phyloP scores from a whole-genome alignment of 208 protist genomes.

The Phytomonas sp. region DNA sequence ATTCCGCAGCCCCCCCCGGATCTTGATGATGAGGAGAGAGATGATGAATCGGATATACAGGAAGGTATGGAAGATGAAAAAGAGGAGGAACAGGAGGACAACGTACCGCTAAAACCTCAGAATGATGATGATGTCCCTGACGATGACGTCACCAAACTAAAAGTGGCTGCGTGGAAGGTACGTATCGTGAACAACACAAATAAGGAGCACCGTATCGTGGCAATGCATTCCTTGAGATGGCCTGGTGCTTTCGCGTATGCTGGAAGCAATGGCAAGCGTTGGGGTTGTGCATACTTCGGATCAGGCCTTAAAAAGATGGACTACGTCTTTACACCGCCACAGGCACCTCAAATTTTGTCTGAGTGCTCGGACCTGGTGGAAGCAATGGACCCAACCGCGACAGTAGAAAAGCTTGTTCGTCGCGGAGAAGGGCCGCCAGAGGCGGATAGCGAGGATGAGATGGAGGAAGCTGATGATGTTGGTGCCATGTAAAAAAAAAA shows the following conservation, averaged over 20 bases:
- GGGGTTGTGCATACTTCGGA: conserved; percentile 87
- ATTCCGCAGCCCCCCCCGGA: conserved; percentile 76
- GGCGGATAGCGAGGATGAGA: conserved; percentile 82
- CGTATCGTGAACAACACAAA: conserved; percentile 73
- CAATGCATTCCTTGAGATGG: conserved; percentile 84
- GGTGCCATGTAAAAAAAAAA: conserved; percentile 43
- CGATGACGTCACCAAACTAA: conserved; percentile 81
- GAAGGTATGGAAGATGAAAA: conserved; percentile 10
- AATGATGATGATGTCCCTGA: conserved; percentile 76
- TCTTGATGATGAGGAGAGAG: conserved; percentile 73
- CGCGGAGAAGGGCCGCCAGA: conserved; percentile 84
- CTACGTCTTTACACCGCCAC: conserved; percentile 72
- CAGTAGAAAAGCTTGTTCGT: conserved; percentile 86
- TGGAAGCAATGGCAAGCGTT: conserved; percentile 64
- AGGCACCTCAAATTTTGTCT: conserved; percentile 60
- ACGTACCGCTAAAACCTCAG: conserved; percentile 67
- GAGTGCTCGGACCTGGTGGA: conserved; percentile 83
- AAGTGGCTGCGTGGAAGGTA: conserved; percentile 73
- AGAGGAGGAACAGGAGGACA: conserved; percentile 52
- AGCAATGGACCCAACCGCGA: conserved; percentile 76
- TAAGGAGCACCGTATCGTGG: conserved; percentile 74
- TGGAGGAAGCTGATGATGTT: conserved; percentile 63
- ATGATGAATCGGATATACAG: conserved; percentile 49
- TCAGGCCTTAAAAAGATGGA: conserved; percentile 86
- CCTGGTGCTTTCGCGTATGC: conserved; percentile 80